Evolutionary conservation across 495 filamentous ascomycete genomes (phyloP), one percentile per base, ranked within the genome.

Genomic region (Tetracladium setigerum): DNA sequence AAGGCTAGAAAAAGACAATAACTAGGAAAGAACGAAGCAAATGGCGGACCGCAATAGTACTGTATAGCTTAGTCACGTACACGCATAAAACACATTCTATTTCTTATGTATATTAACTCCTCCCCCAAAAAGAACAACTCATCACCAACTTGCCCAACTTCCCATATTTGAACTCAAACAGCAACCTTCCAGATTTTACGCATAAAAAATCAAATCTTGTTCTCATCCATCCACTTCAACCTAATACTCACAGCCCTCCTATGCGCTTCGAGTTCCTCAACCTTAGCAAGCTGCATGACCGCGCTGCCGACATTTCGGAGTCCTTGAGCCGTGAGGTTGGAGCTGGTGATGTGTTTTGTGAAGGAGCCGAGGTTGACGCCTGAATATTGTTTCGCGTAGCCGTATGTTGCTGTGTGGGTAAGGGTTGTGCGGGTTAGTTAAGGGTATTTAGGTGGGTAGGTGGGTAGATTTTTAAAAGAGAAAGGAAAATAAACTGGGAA

Each of bases 301-400:
- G 92, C 91, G 32, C 72, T 70, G 8, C 92, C 84, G 0, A 98
- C 82, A 56, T 88, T 87, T 50, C 76, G 68, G 42, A 98, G 67
- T 1, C 92, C 92, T 47, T 96, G 78, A 16, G 81, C 78, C 0
- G 89, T 94, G 52, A 98, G 72, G 63, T 94, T 83, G 0, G 87
- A 86, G 65, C 84, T 88, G 8, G 92, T 98, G 59, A 98, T 91
- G 67, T 96, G 87, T 71, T 98, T 98, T 52, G 95, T 73, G 69
- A 95, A 98, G 0, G 89, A 95, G 4, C 78, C 89, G 1, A 98
- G 79, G 63, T 95, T 98, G 52, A 98, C 92, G 34, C 92, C 92
- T 3, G 89, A 95, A 67, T 98, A 98, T 59, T 98, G 92, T 66
- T 90, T 94, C 38, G 92, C 92, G 55, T 94, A 98, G 32, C 92